A percentile compares a stretch with the other conserved stretches of the same genome.
phyloP scores from a whole-genome alignment of 2,329 filamentous ascomycete species.

The Paraphaeosphaeria minitans region DNA sequence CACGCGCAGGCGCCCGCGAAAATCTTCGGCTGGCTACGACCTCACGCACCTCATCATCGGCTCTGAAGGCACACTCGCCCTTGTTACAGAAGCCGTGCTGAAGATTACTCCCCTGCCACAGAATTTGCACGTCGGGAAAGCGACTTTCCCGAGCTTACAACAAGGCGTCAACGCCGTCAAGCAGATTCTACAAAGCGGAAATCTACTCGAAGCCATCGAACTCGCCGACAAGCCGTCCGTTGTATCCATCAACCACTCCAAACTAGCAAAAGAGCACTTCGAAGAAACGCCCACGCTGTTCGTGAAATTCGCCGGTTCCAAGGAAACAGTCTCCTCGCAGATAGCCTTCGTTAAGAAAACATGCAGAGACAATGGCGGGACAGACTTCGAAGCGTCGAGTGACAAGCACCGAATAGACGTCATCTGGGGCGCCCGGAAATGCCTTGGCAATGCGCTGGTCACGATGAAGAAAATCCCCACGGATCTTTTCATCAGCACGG shows the following conservation, averaged over 20 bases:
- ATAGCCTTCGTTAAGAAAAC: constrained; percentile 66
- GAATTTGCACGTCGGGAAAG: constrained; percentile 77
- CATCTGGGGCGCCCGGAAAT: constrained; percentile 75
- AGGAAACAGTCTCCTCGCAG: constrained; percentile 73
- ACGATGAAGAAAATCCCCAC: constrained; percentile 63
- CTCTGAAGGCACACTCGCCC: constrained; percentile 85
- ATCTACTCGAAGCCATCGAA: constrained; percentile 87
- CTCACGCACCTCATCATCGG: constrained; percentile 87
- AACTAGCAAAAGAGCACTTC: constrained; percentile 62
- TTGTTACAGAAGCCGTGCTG: constrained; percentile 87
- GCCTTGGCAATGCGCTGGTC: constrained; percentile 72
- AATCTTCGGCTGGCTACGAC: constrained; percentile 90
- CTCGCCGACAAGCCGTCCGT: constrained; percentile 89
- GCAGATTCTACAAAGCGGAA: constrained; percentile 74
- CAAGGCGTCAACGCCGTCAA: constrained; percentile 77
- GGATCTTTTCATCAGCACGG: constrained; percentile 72
- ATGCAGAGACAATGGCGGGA: constrained; percentile 60
- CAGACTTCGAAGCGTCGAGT: constrained; percentile 68
- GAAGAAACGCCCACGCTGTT: constrained; percentile 72
- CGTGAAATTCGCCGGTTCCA: constrained; percentile 72
- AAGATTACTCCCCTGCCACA: constrained; percentile 80
- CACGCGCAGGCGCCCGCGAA: constrained; percentile 83
- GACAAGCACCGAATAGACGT: constrained; percentile 65
- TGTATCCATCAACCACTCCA: constrained; percentile 68
- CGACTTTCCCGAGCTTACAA: constrained; percentile 66